Evolutionary conservation across 805 yeast species (phyloP).

Genomic region (Teunomyces gatunensis): DNA sequence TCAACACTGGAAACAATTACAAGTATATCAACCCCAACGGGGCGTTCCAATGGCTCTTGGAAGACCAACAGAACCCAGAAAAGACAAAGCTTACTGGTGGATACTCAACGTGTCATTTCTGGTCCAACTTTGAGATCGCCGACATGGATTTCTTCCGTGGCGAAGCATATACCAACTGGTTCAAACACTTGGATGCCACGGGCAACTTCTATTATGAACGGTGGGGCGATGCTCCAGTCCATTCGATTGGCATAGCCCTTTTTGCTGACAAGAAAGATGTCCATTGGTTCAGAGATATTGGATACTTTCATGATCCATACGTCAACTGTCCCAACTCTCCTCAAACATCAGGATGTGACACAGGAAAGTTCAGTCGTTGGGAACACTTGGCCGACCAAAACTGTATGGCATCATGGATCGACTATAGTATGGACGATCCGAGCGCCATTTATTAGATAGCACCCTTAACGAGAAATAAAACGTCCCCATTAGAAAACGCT

Average conservation of each 20-base stretch:
- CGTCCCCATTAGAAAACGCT: conserved; percentile 48
- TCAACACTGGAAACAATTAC: conserved; percentile 55
- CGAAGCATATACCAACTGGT: conserved; percentile 65
- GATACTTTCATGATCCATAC: conserved; percentile 74
- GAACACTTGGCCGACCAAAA: conserved; percentile 60
- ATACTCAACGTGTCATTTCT: conserved; percentile 77
- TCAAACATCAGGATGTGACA: conserved; percentile 44
- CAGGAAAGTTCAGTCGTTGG: conserved; percentile 56
- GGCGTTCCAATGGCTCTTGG: conserved; percentile 52
- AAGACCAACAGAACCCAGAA: conserved; percentile 49
- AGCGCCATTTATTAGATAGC: conserved; percentile 7
- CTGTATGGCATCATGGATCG: conserved; percentile 72
- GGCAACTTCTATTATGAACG: conserved; percentile 89
- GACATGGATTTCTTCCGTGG: conserved; percentile 77
- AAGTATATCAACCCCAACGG: conserved; percentile 48
- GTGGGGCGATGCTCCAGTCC: conserved; percentile 95
- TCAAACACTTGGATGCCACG: conserved; percentile 57
- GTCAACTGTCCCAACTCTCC: conserved; percentile 65
- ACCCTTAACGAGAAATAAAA: conserved; percentile 50
- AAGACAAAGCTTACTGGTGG: conserved; percentile 42
- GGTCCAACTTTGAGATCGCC: conserved; percentile 88
- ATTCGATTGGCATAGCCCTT: conserved; percentile 67
- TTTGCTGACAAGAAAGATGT: conserved; percentile 66
- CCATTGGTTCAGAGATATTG: conserved; percentile 88
- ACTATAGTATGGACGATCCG: conserved; percentile 27